Evolutionary conservation across 2,329 filamentous ascomycete genomes (phyloP).

Genomic region (Colletotrichum plurivorum): DNA sequence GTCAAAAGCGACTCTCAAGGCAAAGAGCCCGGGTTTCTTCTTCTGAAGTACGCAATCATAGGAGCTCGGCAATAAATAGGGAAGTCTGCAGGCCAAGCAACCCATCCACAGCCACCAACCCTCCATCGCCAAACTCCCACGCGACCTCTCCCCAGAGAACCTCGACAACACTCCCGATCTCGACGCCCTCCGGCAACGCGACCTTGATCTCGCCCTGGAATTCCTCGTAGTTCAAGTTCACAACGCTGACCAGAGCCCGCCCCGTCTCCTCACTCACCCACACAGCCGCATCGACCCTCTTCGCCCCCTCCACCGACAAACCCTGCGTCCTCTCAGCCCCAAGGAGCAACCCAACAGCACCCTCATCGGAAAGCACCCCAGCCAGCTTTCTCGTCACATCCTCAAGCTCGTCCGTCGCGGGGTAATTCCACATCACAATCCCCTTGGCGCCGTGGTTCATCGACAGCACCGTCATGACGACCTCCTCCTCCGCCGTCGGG

Average conservation of each 20-base stretch:
- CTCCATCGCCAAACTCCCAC: conserved; percentile 5
- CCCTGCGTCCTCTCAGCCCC: conserved; percentile 25
- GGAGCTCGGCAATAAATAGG: not conserved
- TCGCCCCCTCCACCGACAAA: conserved; percentile 25
- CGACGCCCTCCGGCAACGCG: conserved; percentile 1
- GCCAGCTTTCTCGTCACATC: conserved; percentile 56
- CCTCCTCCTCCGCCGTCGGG: conserved; percentile 58
- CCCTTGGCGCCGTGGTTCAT: conserved; percentile 62
- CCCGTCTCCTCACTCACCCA: conserved; percentile 17
- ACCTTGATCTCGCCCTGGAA: conserved; percentile 23
- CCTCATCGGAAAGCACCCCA: conserved; percentile 51
- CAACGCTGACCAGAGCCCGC: conserved; percentile 24
- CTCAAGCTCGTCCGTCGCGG: conserved; percentile 53
- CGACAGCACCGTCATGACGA: conserved; percentile 60
- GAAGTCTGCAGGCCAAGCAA: conserved; percentile 26
- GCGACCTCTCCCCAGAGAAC: conserved; percentile 26
- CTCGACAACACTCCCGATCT: not conserved
- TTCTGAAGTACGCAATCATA: not conserved
- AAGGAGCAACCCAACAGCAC: conserved; percentile 54
- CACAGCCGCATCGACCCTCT: conserved; percentile 27
- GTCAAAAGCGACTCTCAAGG: not conserved
- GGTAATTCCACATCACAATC: conserved; percentile 62
- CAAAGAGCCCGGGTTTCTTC: not conserved
- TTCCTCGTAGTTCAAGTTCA: conserved; percentile 15
- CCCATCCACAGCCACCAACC: conserved; percentile 24